Percentiles rank a stretch among this genome's conserved stretches.
Conservation (phyloP, 257 asterid species). For the Agastache rugosa region DNA sequence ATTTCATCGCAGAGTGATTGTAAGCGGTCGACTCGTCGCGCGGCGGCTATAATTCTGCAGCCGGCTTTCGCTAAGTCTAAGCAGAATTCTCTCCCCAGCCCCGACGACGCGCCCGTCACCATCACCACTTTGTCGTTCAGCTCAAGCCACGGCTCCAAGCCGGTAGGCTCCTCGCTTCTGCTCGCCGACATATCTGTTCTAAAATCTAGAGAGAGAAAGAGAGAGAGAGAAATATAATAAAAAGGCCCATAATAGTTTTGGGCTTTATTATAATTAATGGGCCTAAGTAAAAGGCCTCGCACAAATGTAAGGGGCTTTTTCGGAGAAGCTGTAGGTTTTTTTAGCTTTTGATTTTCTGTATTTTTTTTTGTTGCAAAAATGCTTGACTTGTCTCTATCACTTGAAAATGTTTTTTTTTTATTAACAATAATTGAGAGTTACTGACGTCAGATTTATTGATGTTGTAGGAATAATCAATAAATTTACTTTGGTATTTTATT, state of each 20-base stretch:
- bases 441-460: neutral
- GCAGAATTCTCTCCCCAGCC: slow-evolving; percentile 55
- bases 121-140: slow-evolving; percentile 45
- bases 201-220: neutral
- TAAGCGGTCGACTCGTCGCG: slow-evolving; percentile 54
- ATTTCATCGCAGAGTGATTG: slow-evolving; percentile 50
- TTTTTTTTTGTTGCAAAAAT: neutral
- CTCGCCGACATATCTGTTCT: slow-evolving; percentile 25
- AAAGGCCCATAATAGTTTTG: no score
- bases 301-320: no score
- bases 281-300: no score
- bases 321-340: no score
- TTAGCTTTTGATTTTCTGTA: no score
- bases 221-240: neutral
- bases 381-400: neutral
- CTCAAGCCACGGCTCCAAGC: slow-evolving; percentile 45
- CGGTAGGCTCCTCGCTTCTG: slow-evolving; percentile 13
- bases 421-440: neutral
- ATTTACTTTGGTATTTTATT: no score
- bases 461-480: no score
- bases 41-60: slow-evolving; percentile 57
- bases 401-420: neutral
- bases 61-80: slow-evolving; percentile 52
- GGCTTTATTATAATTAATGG: no score
- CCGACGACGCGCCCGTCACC: slow-evolving; percentile 66